Evolutionary conservation across 345 rosid species (phyloP), one percentile per base, ranked within the genome.

Genomic region (Litchi chinensis): DNA sequence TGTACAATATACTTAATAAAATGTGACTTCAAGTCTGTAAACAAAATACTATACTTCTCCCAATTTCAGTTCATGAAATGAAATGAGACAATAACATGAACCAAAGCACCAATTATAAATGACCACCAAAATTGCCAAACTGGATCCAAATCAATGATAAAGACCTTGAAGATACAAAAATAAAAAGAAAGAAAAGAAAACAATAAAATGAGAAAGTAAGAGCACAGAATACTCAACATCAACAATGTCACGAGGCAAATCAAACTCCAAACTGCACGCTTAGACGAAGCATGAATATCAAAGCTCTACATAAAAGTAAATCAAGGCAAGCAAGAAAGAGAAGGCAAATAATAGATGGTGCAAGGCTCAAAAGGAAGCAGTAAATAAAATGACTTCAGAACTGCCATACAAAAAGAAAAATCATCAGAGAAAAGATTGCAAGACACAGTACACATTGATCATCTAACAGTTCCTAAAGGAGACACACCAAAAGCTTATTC

Each of bases 31-130:
- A 56, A 10, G 52, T 52, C 10, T 19, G n/a, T 5, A 41, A 24
- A 24, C 69, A 64, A 75, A 57, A 46, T 63, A 57, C 62, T 76
- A 52, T 16, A 8, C 5, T 52, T 59, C 18, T 67, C 19, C 3
- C 65, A 76, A 22, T 44, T 54, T 68, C n/a, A 37, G 44, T 76
- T 40, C 10, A 24, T 56, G 40, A 67, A 54, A 24, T 56, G 40
- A 67, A 54, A 39, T 39, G 48, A 0, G 8, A 75, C 3, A 37
- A 76, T 50, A 1, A 5, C 48, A 75, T 10, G 5, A 74, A 65
- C 44, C 48, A 52, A 65, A 10, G 3, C 62, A 65, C 44, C 48
- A 52, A 65, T 7, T 48, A 44, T n/a, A 11, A 66, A 66, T 26
- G 12, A 48, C 19, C 19, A 37, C 15, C 5, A 59, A 39, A 3